Evolutionary conservation across 2,329 filamentous ascomycete genomes (phyloP).

Genomic region (Fusarium tuaranense): DNA sequence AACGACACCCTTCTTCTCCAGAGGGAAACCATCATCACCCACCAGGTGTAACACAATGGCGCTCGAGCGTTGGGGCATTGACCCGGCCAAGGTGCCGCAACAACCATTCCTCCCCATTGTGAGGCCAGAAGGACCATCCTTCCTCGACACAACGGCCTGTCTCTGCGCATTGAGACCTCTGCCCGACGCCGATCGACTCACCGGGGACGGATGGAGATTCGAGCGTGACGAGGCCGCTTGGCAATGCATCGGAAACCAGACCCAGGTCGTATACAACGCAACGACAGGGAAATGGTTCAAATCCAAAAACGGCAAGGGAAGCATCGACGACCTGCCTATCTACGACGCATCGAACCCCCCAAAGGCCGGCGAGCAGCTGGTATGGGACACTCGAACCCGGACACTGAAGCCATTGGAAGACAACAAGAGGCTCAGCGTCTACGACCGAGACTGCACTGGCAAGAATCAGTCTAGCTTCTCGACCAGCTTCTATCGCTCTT

Average conservation of each 20-base stretch:
- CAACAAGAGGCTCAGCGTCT: constrained; percentile 45
- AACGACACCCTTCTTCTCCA: not conserved
- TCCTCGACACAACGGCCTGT: constrained; percentile 55
- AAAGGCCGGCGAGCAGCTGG: constrained; percentile 43
- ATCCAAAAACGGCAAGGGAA: constrained; percentile 41
- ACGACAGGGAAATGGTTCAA: constrained; percentile 58
- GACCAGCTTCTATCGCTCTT: constrained; percentile 54
- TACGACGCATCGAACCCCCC: constrained; percentile 54
- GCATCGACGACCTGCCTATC: constrained; percentile 43
- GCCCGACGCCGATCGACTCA: constrained; percentile 18
- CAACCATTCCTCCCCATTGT: constrained; percentile 53
- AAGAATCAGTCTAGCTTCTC: constrained; percentile 56
- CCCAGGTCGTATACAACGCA: constrained; percentile 50
- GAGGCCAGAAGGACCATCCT: constrained; percentile 48
- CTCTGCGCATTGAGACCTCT: constrained; percentile 51
- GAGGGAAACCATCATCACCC: not conserved
- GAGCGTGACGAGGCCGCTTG: constrained; percentile 45
- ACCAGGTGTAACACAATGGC: constrained; percentile 26
- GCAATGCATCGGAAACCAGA: constrained; percentile 60
- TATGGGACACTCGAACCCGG: constrained; percentile 43
- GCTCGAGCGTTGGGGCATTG: constrained; percentile 26
- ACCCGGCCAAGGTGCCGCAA: constrained; percentile 46
- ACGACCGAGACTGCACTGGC: constrained; percentile 56
- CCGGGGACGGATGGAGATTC: constrained; percentile 13
- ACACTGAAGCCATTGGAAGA: constrained; percentile 44